phyloP scores from a whole-genome alignment of 495 filamentous ascomycete species.

The Podospora tetraspora region DNA sequence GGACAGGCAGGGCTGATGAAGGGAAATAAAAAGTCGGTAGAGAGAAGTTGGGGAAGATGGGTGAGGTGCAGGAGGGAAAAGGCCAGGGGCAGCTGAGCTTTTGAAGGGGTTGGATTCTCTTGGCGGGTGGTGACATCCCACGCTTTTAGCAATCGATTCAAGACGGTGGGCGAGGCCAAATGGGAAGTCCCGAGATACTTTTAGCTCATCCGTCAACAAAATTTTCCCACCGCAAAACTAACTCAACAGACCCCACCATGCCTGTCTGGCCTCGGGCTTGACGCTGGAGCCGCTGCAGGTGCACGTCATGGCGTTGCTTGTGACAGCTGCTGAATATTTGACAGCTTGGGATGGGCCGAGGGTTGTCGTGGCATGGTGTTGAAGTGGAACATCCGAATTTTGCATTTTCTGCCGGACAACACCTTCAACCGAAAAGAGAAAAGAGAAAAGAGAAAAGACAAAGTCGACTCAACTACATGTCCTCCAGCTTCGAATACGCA shows the following conservation, averaged over 20 bases:
- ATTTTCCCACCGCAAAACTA: slow-evolving; percentile 13
- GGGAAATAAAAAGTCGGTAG: background rate
- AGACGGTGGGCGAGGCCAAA: background rate
- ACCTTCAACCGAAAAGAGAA: background rate
- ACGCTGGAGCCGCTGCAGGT: background rate
- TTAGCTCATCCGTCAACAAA: slow-evolving; percentile 21
- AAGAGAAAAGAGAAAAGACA: too few species aligned
- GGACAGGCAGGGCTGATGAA: slow-evolving; percentile 4
- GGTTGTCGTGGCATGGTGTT: background rate
- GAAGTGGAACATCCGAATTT: background rate
- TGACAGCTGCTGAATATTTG: background rate
- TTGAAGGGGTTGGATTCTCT: background rate
- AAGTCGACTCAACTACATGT: background rate
- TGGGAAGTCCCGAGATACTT: background rate
- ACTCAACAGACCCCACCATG: background rate
- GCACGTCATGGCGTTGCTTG: background rate
- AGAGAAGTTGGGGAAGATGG: background rate
- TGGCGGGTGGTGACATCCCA: slow-evolving; percentile 1
- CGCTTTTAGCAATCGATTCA: background rate
- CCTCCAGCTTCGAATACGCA: slow-evolving; percentile 40
- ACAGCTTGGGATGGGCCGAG: background rate
- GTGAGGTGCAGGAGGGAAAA: background rate
- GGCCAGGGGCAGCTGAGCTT: background rate
- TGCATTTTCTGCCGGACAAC: background rate
- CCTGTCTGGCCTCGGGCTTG: background rate